Evolutionary conservation across 306 rosid species (phyloP), one percentile per base, ranked within the genome.

Genomic region (Medicago lupulina): DNA sequence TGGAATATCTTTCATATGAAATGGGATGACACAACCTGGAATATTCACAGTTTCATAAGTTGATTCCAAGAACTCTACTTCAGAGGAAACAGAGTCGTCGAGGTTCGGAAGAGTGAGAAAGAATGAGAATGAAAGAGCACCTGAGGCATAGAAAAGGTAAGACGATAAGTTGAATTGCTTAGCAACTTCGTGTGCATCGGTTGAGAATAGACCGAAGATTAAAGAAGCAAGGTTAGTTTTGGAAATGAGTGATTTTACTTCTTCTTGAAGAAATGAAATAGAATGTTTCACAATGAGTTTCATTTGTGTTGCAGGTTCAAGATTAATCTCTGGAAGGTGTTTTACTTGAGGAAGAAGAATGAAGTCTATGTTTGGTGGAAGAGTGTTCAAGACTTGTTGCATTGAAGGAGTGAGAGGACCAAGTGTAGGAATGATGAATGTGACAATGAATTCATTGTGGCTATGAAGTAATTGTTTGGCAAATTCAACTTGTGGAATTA

Each of bases 401-500:
- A 39, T 78, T 34, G 70, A 28, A 36, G 59, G 4, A 0, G 76
- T n/a, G 28, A 74, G 77, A 68, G 86, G 36, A 0, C 39, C 49
- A 60, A 31, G 21, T 2, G 80, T 28, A 3, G 80, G 83, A 65
- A 74, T 50, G 68, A 77, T 9, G 12, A 80, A 31, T 4, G 64
- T 51, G 36, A 84, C 18, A 0, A 53, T 76, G 44, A 80, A 73
- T 0, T 73, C 18, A 51, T 16, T 46, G 57, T 39, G 25, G 0
- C 47, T 73, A 3, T 16, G 44, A 25, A 66, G 44, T 0, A 82
- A 36, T 58, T 18, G 17, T 51, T 78, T 80, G 7, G 82, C 77
- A 12, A 84, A 60, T 46, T 76, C 84, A 3, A 67, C 73, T 2
- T 49, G 47, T 17, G 87, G 82, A 5, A 80, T 76, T 15, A 80